phyloP scores from a whole-genome alignment of 345 rosid genomes.

The Microcos paniculata region DNA sequence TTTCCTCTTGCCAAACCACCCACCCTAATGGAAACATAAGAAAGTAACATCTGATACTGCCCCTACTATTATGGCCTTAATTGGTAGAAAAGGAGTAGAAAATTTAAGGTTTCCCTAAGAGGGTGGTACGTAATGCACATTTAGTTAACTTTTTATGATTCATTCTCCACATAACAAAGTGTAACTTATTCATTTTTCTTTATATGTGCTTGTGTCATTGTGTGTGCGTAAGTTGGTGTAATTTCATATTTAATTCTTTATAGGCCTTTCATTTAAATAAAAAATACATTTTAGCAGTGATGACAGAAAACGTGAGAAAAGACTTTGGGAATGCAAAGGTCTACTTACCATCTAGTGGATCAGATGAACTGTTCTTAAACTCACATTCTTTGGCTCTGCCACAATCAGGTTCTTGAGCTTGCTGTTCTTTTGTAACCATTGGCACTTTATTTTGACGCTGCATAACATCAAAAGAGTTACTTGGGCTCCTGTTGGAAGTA shows the following conservation, averaged over 20 bases:
- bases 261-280: not conserved
- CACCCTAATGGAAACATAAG: not conserved
- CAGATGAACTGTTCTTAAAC: conserved; percentile 18
- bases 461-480: conserved; percentile 14
- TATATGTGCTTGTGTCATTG: too few species aligned
- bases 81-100: conserved; percentile 1
- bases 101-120: not conserved
- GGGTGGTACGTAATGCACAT: not conserved
- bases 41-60: not conserved
- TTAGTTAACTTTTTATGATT: not conserved
- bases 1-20: not conserved
- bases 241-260: not conserved
- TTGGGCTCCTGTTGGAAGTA: conserved; percentile 7
- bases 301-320: not conserved
- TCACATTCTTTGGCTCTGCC: conserved; percentile 12
- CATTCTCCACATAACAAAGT: not conserved
- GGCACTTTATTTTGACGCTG: conserved; percentile 35
- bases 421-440: conserved; percentile 29
- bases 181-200: not conserved
- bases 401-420: conserved; percentile 18
- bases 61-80: not conserved
- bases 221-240: not conserved
- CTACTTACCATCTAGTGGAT: conserved; percentile 29
- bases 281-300: not conserved
- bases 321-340: not conserved